These are phyloP conservation scores for Quercus aquifolioides DNA, from an alignment of 306 rosid genomes.

Conservation along the genomic window DNA sequence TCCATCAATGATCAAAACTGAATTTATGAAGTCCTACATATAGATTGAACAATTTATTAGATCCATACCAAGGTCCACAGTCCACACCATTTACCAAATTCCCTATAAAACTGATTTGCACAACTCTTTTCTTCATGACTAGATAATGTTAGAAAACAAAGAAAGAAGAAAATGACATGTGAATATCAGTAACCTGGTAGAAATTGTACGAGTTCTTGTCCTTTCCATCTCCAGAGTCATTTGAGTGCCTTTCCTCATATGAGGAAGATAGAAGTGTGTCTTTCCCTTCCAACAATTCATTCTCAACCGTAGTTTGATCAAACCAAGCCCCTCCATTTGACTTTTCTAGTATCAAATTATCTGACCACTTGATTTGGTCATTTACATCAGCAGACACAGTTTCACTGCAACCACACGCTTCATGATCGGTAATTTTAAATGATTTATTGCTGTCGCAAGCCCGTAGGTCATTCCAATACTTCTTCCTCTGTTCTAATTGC, in stretches of 20 bases:
- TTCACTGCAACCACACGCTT: constrained; percentile 32
- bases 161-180: constrained; percentile 4
- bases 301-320: constrained; percentile 36
- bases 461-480: constrained; percentile 70
- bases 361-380: constrained; percentile 31
- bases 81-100: background rate
- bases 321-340: constrained; percentile 34
- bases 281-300: constrained; percentile 40
- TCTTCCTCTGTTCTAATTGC: constrained; percentile 81
- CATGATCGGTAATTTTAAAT: constrained; percentile 27
- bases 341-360: constrained; percentile 18
- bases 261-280: constrained; percentile 47
- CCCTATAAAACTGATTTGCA: background rate
- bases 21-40: background rate
- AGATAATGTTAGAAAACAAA: constrained; percentile 4
- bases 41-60: background rate
- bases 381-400: constrained; percentile 31
- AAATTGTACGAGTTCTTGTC: constrained; percentile 73
- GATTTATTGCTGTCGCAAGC: constrained; percentile 31
- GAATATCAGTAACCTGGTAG: constrained; percentile 63
- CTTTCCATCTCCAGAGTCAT: constrained; percentile 40
- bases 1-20: background rate
- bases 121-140: background rate
- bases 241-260: constrained; percentile 44
- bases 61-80: background rate